These are phyloP conservation scores for Diaporthe amygdali DNA, from an alignment of 2,329 filamentous ascomycete species.

Conservation along the genomic window DNA sequence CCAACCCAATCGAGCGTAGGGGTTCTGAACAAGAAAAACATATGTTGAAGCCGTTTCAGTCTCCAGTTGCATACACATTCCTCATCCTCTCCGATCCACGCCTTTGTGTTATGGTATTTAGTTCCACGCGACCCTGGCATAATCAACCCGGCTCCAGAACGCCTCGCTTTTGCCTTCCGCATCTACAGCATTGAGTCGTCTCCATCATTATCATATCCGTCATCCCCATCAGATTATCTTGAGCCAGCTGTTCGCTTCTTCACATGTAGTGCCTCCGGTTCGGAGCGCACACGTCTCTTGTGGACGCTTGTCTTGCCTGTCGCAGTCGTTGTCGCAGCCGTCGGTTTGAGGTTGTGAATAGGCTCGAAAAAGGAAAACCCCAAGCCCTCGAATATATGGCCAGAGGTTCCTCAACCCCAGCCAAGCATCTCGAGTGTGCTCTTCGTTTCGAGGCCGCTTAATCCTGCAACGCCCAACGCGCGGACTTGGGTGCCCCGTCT, in stretches of 20 bases:
- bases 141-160: not conserved
- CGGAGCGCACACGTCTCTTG: not conserved
- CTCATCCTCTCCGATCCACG: not conserved
- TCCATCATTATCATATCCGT: slow-evolving; percentile 1
- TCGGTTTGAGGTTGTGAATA: not conserved
- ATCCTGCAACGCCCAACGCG: slow-evolving; percentile 62
- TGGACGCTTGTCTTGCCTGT: not conserved
- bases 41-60: not conserved
- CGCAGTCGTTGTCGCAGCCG: not conserved
- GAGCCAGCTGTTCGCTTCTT: not conserved
- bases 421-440: slow-evolving; percentile 63
- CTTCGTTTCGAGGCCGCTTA: slow-evolving; percentile 60
- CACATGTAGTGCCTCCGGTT: not conserved
- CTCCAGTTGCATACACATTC: not conserved
- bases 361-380: not conserved
- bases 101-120: not conserved
- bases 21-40: not conserved
- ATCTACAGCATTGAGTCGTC: not conserved
- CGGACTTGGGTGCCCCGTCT: slow-evolving; percentile 65
- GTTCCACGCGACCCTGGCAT: not conserved
- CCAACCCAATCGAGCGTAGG: not conserved
- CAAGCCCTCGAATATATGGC: not conserved
- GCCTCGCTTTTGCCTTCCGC: not conserved
- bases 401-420: slow-evolving; percentile 43
- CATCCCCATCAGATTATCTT: not conserved